Base-by-base conservation (phyloP, 805 yeast genomes). In the Metschnikowia anglica region DNA sequence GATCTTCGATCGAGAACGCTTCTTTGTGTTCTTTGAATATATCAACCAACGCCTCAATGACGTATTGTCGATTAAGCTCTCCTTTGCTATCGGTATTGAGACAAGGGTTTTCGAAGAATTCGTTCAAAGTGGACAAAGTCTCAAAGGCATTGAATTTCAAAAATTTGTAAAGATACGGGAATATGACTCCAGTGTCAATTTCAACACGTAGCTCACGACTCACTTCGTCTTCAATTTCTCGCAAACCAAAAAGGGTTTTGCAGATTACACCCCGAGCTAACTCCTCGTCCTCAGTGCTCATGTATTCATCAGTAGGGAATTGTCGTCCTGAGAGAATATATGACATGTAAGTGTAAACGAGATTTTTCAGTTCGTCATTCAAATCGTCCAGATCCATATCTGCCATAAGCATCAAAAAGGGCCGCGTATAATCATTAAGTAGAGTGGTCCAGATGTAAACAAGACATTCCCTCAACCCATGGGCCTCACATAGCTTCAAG, bases 81-180 rank as follows among this genome's bases (percentile, higher is more conserved):
- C 60, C 58, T 18, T 63, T 58, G 21, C 68, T 74, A 34, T 79
- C 81, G 16, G 81, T 88, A 59, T 89, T 88, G 43, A 91, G 61
- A 31, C 77, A 69, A 0, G 85, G 65, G 58, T 88, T 95, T 58
- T 91, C 97, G 56, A 91, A 82, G 7, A 85, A 84, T 59, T 86
- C 95, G 60, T 88, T 84, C 44, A 93, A 60, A 13, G 86, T 76
- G 0, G 83, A 69, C 26, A 90, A 72, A 63, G 83, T 76, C 28
- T 75, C 76, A n/a, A 74, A 67, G 4, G 85, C 70, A 49, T 84
- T 76, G 51, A 62, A 73, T 29, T 68, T 65, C n/a, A 88, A 59
- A 12, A 89, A 65, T 10, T 72, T 50, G 31, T 66, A 70, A n/a
- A 89, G 62, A 54, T 86, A 83, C 0, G 96, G 96, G 49, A 83